A percentile compares a stretch with the other conserved stretches of the same genome.
Evolutionary conservation across 1,284 basidiomycete species (phyloP).

Genomic region (Pisolithus thermaeus): DNA sequence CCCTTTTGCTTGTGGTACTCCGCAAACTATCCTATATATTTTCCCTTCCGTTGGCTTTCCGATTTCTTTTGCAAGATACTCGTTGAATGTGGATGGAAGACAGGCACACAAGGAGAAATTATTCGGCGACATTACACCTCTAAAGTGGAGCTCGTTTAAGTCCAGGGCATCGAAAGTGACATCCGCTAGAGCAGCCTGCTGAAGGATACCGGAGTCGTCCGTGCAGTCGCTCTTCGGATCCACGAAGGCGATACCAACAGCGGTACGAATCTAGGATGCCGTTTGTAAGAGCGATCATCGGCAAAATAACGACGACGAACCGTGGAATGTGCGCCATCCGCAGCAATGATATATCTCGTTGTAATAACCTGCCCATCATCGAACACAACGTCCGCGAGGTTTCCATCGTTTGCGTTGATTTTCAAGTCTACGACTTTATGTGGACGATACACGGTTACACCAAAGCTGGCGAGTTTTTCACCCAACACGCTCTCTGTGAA

Average conservation of each 20-base stretch:
- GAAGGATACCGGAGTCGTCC: conserved; percentile 8
- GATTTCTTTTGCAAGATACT: conserved; percentile 11
- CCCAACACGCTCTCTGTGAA: conserved; percentile 41
- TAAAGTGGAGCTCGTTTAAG: background rate
- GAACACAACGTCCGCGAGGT: conserved; percentile 38
- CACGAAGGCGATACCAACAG: conserved; percentile 10
- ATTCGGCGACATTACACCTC: conserved; percentile 12
- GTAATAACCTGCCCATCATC: conserved; percentile 43
- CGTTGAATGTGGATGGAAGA: conserved; percentile 24
- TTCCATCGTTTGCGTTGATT: conserved; percentile 16
- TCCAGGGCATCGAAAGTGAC: conserved; percentile 17
- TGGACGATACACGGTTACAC: conserved; percentile 20
- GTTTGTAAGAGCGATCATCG: no score
- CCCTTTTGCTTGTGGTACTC: conserved; percentile 28
- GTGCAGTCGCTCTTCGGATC: conserved; percentile 3
- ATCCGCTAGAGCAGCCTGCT: conserved; percentile 30
- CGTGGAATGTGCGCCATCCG: conserved; percentile 51
- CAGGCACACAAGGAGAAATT: conserved; percentile 28
- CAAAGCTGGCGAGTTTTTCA: conserved; percentile 29
- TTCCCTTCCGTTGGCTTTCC: conserved; percentile 5
- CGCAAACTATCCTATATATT: conserved; percentile 33
- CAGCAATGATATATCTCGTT: conserved; percentile 47
- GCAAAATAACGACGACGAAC: conserved; percentile 27
- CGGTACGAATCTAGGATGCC: conserved; percentile 4
- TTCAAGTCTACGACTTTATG: conserved; percentile 25